Base-by-base conservation (phyloP, 345 rosid species). In the Stellera chamaejasme region DNA sequence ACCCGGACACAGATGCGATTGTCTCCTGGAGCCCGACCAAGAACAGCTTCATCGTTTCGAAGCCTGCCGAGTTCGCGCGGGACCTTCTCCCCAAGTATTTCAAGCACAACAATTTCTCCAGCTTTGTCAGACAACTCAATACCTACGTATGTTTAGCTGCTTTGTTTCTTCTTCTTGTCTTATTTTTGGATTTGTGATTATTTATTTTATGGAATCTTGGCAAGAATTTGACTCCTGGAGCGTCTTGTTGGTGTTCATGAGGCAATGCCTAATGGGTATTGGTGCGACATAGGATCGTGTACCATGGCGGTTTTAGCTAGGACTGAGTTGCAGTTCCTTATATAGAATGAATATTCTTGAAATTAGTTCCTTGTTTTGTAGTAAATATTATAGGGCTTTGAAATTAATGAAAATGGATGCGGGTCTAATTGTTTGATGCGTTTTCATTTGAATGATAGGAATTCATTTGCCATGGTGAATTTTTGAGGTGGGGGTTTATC, bases 21-120 rank as follows among this genome's bases (percentile, higher is more conserved):
- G 87, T 90, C 27, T 90, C 97, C 7, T 90, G 97, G 97, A 78
- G 96, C 58, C 59, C 78, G 13, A 66, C 82, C 58, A 82, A 82
- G 60, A 87, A 90, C 45, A 90, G 97, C 76, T 87, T 90, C 72
- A 69, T 87, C 26, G 91, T 90, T 44, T 90, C 94, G 96, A 75
- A 90, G 53, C 87, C 88, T 46, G 87, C 97, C 13, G 96, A 90
- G 73, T 90, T 90, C 49, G 78, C 90, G 1, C 80, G 94, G 50
- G 76, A 83, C 70, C 79, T 90, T 23, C 66, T 90, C 10, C 97
- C 97, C 50, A 87, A 82, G 66, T 77, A 79, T 66, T 90, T 90
- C 72, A 87, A 90, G 86, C 97, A 90, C 66, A 87, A 84, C 52
- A 90, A 90, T 72, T 87, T 90, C 79, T 83, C 95, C 55, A 86